Base-by-base conservation (phyloP, 2,329 filamentous ascomycete species). In the Sclerotinia sclerotiorum region DNA sequence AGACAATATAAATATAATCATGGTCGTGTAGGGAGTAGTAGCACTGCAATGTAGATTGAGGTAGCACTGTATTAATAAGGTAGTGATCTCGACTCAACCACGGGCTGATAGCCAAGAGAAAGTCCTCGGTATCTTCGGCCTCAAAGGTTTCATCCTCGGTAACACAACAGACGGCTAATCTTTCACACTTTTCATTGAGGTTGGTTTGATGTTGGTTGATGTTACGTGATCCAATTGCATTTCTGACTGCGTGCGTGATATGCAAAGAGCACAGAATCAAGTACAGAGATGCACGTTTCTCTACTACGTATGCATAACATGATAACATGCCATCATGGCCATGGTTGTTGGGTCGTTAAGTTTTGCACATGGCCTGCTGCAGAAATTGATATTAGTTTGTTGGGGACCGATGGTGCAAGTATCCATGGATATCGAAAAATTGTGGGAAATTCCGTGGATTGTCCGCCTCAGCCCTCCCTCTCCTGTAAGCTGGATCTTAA, bases 271-370 rank as follows among this genome's bases (percentile, higher is more conserved):
- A 60, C 57, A 46, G 57, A 60, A 60, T 48, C 57, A 60, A 60
- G 57, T 15, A 60, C 24, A 60, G 24, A 56, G 44, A 62, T 49
- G 44, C 58, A 49, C 44, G 44, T 49, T 49, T 35, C 39, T 61
- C n/a, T n/a, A 61, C n/a, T n/a, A n/a, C n/a, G n/a, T n/a, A n/a
- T 48, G 27, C 57, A 61, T 32, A 61, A 48, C 57, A 61, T 61
- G 57, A 35, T 35, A 35, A 35, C 32, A 35, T 35, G 32, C 57
- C 13, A 61, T 61, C 35, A 39, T 39, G 10, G 35, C 11, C 35
- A 39, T 39, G 35, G 44, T n/a, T 44, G 39, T 44, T 58, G 56
- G 39, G 35, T 24, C 27, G 24, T n/a, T 19, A 27, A 44, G 35
- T 44, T 46, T 24, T 60, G 39, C 56, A 60, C 56, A 46, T n/a